phyloP scores from a whole-genome alignment of 2,329 filamentous ascomycete genomes.

The Sporothrix brunneoviolacea region DNA sequence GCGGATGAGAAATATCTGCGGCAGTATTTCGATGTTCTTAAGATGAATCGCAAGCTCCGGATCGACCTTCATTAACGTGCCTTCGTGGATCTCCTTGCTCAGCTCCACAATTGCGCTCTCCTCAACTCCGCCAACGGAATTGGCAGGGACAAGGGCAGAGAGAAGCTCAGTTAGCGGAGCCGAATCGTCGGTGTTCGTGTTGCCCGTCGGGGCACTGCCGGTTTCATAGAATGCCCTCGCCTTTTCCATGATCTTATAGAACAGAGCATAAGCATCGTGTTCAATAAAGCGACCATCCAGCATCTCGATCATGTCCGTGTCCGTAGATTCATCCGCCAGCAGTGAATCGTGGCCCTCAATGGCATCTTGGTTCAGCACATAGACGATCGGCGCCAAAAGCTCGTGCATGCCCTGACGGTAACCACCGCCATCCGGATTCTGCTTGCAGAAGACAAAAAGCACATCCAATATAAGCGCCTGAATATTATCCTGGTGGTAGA shows the following conservation, averaged over 20 bases:
- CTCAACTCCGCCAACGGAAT: conserved; percentile 28
- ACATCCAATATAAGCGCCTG: conserved; percentile 82
- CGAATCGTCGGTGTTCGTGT: not conserved
- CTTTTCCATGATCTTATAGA: conserved; percentile 79
- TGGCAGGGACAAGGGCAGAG: not conserved
- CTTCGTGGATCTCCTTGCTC: conserved; percentile 81
- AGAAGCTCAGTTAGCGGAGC: conserved; percentile 10
- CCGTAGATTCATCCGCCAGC: conserved; percentile 28
- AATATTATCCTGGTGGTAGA: conserved; percentile 73
- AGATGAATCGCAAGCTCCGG: conserved; percentile 55
- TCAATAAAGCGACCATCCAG: conserved; percentile 72
- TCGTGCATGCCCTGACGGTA: conserved; percentile 99
- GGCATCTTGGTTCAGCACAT: conserved; percentile 77
- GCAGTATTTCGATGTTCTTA: conserved; percentile 77
- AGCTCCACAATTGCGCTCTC: conserved; percentile 69
- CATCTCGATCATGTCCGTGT: conserved; percentile 54
- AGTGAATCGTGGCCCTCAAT: conserved; percentile 34
- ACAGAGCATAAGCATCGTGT: conserved; percentile 83
- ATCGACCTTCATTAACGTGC: conserved; percentile 58
- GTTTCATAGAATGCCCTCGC: conserved; percentile 84
- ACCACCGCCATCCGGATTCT: conserved; percentile 75
- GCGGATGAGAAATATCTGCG: conserved; percentile 92
- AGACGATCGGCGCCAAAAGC: conserved; percentile 79
- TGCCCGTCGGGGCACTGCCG: conserved; percentile 31
- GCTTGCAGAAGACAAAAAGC: conserved; percentile 89